Base-by-base conservation (phyloP, 805 yeast genomes). In the Cyberlindnera suaveolens region DNA sequence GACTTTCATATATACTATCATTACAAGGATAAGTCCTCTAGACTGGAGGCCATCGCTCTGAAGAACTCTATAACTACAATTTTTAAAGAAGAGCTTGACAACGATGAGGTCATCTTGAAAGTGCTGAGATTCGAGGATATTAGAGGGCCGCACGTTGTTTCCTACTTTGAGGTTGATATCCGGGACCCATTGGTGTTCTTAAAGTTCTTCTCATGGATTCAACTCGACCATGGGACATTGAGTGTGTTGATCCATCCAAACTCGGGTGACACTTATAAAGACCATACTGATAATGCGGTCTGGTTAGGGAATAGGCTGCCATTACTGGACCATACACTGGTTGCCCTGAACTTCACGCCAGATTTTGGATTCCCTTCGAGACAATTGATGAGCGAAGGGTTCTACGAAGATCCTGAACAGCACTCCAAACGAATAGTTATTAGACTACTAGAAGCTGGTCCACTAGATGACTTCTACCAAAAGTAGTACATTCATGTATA, bases 1-100 rank as follows among this genome's bases (percentile, higher is more conserved):
- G 80, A 75, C 51, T 63, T 76, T 48, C 81, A 75, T 53, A 70
- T 77, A 4, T 76, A 75, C 56, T 75, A 71, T 68, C 60, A 65
- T 50, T 57, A 62, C 39, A 30, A 16, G 33, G 26, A 16, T n/a
- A 19, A 16, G 14, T 58, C 58, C 38, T 70, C 73, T 41, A 52
- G 58, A 30, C 38, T 56, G 11, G 57, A 58, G 27, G 75, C 77
- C 2, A 55, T 50, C 3, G 58, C 57, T 2, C 56, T 75, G 41
- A 60, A 75, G 45, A 71, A 68, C 38, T 62, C 64, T 45, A 67
- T 75, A 7, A 47, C 58, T 26, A 48, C 55, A 34, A 67, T 63
- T 30, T 71, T 74, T 47, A 66, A 69, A 9, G 36, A 53, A 11
- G 72, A 70, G 33, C 49, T 63, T 34, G 52, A 50, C 34, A 69